Conservation (phyloP, 2,329 filamentous ascomycete genomes). For the Arthrobotrys sinensis region DNA sequence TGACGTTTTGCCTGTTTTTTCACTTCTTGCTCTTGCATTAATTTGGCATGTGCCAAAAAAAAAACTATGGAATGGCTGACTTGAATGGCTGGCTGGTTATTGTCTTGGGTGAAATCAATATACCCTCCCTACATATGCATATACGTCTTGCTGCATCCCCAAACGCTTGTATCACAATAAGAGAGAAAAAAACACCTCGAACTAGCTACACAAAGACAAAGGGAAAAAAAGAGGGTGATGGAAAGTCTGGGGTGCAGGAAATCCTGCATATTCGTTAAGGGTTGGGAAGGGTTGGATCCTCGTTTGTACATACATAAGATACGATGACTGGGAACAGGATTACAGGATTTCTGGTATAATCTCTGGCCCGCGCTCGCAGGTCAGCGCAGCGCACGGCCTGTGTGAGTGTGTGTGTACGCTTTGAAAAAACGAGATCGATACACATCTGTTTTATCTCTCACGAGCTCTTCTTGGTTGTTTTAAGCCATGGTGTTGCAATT, state of each 20-base stretch:
- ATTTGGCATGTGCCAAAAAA: conserved; percentile 10
- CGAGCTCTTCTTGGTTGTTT: not conserved
- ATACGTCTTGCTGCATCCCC: conserved; percentile 10
- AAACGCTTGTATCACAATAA: conserved; percentile 45
- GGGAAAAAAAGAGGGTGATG: conserved; percentile 16
- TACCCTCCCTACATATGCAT: conserved; percentile 26
- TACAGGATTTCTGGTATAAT: conserved; percentile 3
- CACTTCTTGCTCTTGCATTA: conserved; percentile 7
- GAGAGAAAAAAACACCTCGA: conserved; percentile 26
- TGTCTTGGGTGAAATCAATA: conserved; percentile 23
- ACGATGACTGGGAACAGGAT: not conserved
- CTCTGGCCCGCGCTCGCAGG: conserved; percentile 20
- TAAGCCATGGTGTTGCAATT: conserved; percentile 15
- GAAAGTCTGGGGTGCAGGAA: conserved; percentile 58
- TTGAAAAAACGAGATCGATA: not conserved
- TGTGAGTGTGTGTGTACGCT: not conserved
- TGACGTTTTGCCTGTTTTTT: conserved; percentile 2
- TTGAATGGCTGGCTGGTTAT: not conserved
- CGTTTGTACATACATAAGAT: conserved; percentile 21
- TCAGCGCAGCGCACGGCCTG: conserved; percentile 9
- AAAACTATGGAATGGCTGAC: conserved; percentile 10
- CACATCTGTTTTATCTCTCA: not conserved
- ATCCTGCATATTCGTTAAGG: conserved; percentile 50
- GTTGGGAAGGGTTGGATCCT: conserved; percentile 28
- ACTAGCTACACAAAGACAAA: not conserved